Evolutionary conservation across 2,329 filamentous ascomycete genomes (phyloP), one percentile per base, ranked within the genome.

Genomic region (Aaosphaeria pasadenensis): DNA sequence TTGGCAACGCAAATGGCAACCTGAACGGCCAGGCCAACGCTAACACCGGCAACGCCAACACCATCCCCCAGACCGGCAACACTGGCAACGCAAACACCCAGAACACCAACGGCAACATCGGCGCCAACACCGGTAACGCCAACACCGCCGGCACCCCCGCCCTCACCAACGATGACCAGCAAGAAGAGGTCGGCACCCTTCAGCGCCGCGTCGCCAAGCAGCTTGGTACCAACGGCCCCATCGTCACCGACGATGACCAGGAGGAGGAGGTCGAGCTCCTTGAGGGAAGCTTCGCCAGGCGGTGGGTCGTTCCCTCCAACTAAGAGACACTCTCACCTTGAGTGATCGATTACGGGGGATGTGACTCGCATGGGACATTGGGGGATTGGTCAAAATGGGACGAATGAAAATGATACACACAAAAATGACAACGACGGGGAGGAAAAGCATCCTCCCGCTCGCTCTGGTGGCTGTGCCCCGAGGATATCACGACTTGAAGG

Each of bases 211-310:
- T 56, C 48, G 44, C 43, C 47, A 49, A 40, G 38, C 42, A 44
- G 11, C n/a, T 13, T 51, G 54, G 59, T 17, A 38, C 41, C 28
- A 57, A 45, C n/a, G 47, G 52, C 24, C 44, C 42, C 13, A 17
- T 42, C 24, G 46, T 69, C 50, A 66, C 63, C 49, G 46, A 66
- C 47, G 66, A 69, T 50, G 66, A 63, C 46, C 55, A 69, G 50
- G 64, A 69, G 57, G 66, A 69, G 57, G 66, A 69, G 56, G 6
- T 66, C 42, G 62, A 57, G 24, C 56, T 63, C 38, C 32, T 62
- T 35, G 43, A 35, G 7, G 30, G 17, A 24, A 24, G 17, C 17
- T 29, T 17, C 11, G 13, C 24, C 39, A 36, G 30, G 30, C 39
- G 30, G 30, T 44, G 11, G 7, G 31, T 35, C 31, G 30, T 30